Percentiles rank a stretch among this genome's conserved stretches.
phyloP scores from a whole-genome alignment of 345 rosid genomes.

The Tarenaya hassleriana region DNA sequence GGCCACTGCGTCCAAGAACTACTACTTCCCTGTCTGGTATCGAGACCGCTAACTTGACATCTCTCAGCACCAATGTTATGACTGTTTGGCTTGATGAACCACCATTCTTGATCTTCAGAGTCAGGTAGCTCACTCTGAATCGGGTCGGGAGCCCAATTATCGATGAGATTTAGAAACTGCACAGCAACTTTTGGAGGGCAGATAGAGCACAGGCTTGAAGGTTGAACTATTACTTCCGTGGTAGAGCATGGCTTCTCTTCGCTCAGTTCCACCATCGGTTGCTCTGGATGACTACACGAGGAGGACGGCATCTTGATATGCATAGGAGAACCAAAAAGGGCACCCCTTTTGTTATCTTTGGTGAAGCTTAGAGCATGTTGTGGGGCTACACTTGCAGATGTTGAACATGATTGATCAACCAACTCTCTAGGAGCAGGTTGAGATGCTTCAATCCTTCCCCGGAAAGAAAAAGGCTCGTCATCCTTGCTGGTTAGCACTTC shows the following conservation, averaged over 20 bases:
- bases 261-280: constrained; percentile 2
- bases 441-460: constrained; percentile 18
- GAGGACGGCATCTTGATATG: background rate
- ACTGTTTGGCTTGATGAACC: constrained; percentile 24
- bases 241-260: background rate
- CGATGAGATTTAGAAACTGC: constrained; percentile 34
- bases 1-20: constrained; percentile 31
- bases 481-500: constrained; percentile 38
- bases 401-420: constrained; percentile 30
- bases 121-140: constrained; percentile 13
- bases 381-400: constrained; percentile 22
- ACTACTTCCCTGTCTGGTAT: constrained; percentile 9
- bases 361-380: constrained; percentile 11
- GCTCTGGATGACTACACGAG: background rate
- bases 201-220: constrained; percentile 21
- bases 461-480: constrained; percentile 35
- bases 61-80: constrained; percentile 13
- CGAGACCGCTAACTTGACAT: constrained; percentile 20
- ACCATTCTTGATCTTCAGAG: constrained; percentile 46
- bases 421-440: constrained; percentile 26
- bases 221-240: background rate
- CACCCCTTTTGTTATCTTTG: constrained; percentile 20
- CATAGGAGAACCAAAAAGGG: background rate
- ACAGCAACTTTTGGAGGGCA: constrained; percentile 32
- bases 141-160: constrained; percentile 46